Base-by-base conservation (phyloP, 441 rosid genomes). In the Biscutella laevigata region DNA sequence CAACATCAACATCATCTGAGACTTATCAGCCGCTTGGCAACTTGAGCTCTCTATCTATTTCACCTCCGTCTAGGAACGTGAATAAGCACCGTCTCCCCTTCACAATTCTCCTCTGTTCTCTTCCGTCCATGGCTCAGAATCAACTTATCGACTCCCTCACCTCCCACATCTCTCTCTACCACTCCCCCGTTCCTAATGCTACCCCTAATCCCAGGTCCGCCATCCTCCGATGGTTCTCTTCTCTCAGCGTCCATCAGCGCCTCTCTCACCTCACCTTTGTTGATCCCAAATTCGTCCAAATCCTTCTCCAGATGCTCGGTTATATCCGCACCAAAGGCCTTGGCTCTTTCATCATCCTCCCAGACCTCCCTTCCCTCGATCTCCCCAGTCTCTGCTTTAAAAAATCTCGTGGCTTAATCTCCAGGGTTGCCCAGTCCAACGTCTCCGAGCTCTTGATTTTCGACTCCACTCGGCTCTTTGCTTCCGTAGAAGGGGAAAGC, bases 81-180 rank as follows among this genome's bases (percentile, higher is more conserved):
- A 50, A 52, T 5, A 59, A 52, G 4, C 28, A 35, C 6, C 30
- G 37, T 35, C 55, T 24, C 37, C 41, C 55, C 20, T n/a, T 19
- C 7, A 57, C n/a, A 57, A 34, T 21, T 41, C 6, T 21, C 54
- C 5, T 16, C 64, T 28, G 54, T n/a, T n/a, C n/a, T n/a, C n/a
- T 58, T 56, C 65, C 85, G 25, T 49, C 65, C 62, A 67, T 75
- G 81, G 58, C 83, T 62, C 79, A 74, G 69, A 72, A 72, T 70
- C 80, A 83, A 52, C 70, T 88, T 30, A 58, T 92, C 13, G 95
- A 82, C 68, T 80, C 88, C 4, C 91, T 92, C 55, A 83, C 95
- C 25, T 70, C 94, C 36, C 98, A 92, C 74, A 86, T 92, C 68
- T 79, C 98, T 35, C 95, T 88, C 60, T 88, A 86, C 71, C 70